Evolutionary conservation across 2,329 filamentous ascomycete species (phyloP), one percentile per base, ranked within the genome.

Genomic region (Phyllosticta capitalensis): DNA sequence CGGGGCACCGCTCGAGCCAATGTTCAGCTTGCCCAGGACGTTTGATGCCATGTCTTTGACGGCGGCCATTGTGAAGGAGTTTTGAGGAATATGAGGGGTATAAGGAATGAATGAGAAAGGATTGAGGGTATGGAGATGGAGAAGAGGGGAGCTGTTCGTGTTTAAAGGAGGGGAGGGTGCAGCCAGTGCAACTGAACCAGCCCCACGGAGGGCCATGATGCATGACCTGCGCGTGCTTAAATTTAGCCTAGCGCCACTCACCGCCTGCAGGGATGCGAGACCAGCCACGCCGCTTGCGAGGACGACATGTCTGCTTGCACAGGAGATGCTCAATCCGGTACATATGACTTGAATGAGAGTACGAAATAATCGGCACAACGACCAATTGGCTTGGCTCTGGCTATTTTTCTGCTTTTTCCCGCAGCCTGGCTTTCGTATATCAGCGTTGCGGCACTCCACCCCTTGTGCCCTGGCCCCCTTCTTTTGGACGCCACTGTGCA

Each of bases 1-100:
- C 55, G 52, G 53, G 51, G 63, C 64, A 62, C 62, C 69, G 54
- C 69, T 67, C 62, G 62, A 65, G 28, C 71, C 70, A 61, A 77
- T 71, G 65, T 72, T 53, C 45, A 60, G 55, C 30, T 60, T 60
- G 28, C 53, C 53, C 26, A 55, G 53, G 19, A 55, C 33, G 21
- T 24, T 55, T 20, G 22, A 30, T 7, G 58, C 58, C 5, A 59
- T 48, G 20, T 53, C 58, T 33, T 60, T 60, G 48, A 56, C 54
- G 58, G 52, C 52, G 28, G 56, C 56, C 56, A 59, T 59, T 12
- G 45, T 55, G 58, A n/a, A 48, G 5, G 21, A 12, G 30, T 9
- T 26, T 53, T 48, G 10, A 24, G 26, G 30, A 10, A 33, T n/a
- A n/a, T n/a, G 50, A 56, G 22, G 48, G 48, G 26, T 59, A 45